Base-by-base conservation (phyloP, 371 early-diverging fungal genomes). In the Apophysomyces ossiformis region DNA sequence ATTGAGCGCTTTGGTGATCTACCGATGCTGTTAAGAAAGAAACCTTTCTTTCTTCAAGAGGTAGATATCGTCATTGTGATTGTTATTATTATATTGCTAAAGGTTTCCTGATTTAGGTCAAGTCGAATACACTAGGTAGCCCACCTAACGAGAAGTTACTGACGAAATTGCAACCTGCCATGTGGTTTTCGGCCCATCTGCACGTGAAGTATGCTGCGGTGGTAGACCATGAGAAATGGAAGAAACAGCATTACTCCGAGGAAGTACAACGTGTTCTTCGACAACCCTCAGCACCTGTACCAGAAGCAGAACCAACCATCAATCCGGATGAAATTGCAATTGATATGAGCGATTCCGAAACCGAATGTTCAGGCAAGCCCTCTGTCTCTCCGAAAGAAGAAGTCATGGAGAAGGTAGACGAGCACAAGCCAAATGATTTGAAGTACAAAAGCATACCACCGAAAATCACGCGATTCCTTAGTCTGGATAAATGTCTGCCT, bases 111-210 rank as follows among this genome's bases (percentile, higher is more conserved):
- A 45, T 35, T 45, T 74, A 92, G 91, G 81, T 93, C 37, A 63
- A 83, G 7, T 69, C 67, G 1, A 87, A 90, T 38, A 86, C 84
- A 0, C 74, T 99, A 15, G 99, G 99, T 6, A 92, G 90, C 59
- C 80, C 85, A 1, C 82, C 91, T 0, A 85, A 79, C 63, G 89
- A 90, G 37, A 46, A 85, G 41, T 73, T 98, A 11, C 65, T 98
- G 56, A 72, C 86, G 35, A 74, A 83, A 37, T 58, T 98, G 41
- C 81, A 89, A 50, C 99, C 99, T 4, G 64, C 72, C 2, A 92
- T 85, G 74, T 99, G 99, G 99, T 96, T 96, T 69, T 75, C 96
- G 7, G 97, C 97, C 2, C 95, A 95, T 73, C 68, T 97, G 64
- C 98, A 99, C 69, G 95, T 96, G n/a, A 86, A 92, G 35, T 98